Base-by-base conservation (phyloP, 208 protist genomes). In the Trypanosoma congolense region DNA sequence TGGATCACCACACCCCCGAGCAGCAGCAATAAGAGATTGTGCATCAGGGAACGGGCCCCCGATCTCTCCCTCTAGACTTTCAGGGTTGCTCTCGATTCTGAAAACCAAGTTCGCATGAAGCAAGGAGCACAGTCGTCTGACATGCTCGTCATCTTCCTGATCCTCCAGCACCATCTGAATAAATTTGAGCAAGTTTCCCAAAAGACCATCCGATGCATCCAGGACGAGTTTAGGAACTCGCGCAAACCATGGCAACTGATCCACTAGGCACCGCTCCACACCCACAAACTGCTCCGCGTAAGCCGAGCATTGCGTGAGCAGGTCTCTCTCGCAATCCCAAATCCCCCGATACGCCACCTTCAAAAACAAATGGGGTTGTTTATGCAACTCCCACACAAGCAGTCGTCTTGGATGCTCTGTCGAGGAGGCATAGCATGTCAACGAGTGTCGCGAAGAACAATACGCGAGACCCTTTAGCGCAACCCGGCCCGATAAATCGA, bases 51-150 rank as follows among this genome's bases (percentile, higher is more conserved):
- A 74, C 3, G 42, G 29, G 35, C 45, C 45, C 30, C 67, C 73
- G 43, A 80, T 59, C 43, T 75, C 72, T 16, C 52, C 45, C 49
- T 16, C 24, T 18, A 74, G 29, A 1, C 50, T 44, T 19, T 47
- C 41, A 26, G 43, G 45, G 19, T 65, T 30, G 21, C 48, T 58
- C 49, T 74, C 67, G 29, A 63, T 45, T 22, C 76, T 55, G 14
- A 76, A 77, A n/a, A 87, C 36, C 19, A 92, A 56, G 42, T 92
- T 92, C 29, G 80, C 58, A 61, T 84, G 73, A n/a, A 92, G 63
- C 31, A 92, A 56, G 10, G 64, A 48, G 40, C 73, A 82, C 30
- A 65, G 51, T 21, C 57, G 8, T 43, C 30, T 43, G 25, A 48
- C 48, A 43, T 69, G 59, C 18, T 53, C 62, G 29, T 57, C 1